Base-by-base conservation (phyloP, 2,329 filamentous ascomycete species). In the Falciphora oryzae region DNA sequence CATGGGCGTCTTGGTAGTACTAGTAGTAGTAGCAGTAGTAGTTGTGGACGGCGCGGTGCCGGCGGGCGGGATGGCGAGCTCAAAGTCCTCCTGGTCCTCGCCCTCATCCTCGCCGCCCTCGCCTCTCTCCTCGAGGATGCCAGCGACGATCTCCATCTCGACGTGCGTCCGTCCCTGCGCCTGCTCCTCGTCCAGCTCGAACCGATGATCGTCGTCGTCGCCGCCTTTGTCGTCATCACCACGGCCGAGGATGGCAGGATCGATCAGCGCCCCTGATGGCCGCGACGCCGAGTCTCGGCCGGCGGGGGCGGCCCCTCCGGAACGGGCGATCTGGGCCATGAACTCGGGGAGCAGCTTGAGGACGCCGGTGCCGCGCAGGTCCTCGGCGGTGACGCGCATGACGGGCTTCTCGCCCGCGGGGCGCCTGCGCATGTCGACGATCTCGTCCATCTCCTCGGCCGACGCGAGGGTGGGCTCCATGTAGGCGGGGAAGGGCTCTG, bases 341-440 rank as follows among this genome's bases (percentile, higher is more conserved):
- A 72, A 72, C 62, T 69, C 69, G n/a, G 71, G 71, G 8, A 72
- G 65, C 1, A 59, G 61, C 53, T 58, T 28, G 44, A 70, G 31
- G 2, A 72, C 64, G 28, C 66, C 70, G 3, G 68, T 68, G 32
- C 63, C 62, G 3, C 66, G 68, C 13, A 72, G 68, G 60, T 66
- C 66, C 2, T 63, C 32, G 25, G 68, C 65, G 53, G 68, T 68
- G 22, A 72, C 66, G 6, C 68, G 67, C 69, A 70, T 71, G 25
- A 60, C 58, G 11, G 69, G 70, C 66, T 70, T 70, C 25, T 57
- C 59, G 56, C 53, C 62, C 29, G 50, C 53, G 16, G 56, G 62
- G 8, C 65, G 68, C 4, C 60, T 65, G 7, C 64, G 68, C 32
- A 70, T 62, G 25, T 70, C 63, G 35, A 71, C 32, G 56, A 72